phyloP scores from a whole-genome alignment of 2,329 filamentous ascomycete genomes.

The Pseudogymnoascus sp. region DNA sequence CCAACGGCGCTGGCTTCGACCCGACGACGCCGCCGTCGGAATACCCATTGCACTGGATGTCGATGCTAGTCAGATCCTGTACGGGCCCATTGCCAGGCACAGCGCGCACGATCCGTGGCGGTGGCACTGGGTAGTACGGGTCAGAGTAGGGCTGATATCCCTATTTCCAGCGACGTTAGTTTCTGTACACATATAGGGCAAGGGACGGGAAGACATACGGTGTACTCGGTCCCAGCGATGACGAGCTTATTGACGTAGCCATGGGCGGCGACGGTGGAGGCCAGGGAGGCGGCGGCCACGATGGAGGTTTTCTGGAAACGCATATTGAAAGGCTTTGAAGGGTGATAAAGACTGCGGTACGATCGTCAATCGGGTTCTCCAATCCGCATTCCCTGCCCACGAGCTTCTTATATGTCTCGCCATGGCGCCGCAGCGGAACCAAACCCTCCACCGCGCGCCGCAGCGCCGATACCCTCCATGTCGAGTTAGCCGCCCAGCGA shows the following conservation, averaged over 20 bases:
- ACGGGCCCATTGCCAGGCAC: conserved; percentile 52
- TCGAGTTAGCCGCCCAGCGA: not conserved
- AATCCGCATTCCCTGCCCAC: not conserved
- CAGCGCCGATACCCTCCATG: not conserved
- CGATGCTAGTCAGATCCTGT: conserved; percentile 41
- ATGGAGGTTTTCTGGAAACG: not conserved
- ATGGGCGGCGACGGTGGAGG: conserved; percentile 38
- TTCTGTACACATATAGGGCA: not conserved
- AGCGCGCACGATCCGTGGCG: conserved; percentile 46
- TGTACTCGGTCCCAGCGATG: conserved; percentile 33
- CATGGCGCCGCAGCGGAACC: not conserved
- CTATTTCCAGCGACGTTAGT: conserved; percentile 11
- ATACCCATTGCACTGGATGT: conserved; percentile 49
- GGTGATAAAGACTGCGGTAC: conserved; percentile 10
- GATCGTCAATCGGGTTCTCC: not conserved
- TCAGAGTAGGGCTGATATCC: conserved; percentile 34
- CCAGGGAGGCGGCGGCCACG: conserved; percentile 18
- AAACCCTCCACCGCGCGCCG: not conserved
- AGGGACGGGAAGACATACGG: conserved; percentile 18
- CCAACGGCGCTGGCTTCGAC: conserved; percentile 43
- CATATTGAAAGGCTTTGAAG: conserved; percentile 13
- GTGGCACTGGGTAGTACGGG: conserved; percentile 33
- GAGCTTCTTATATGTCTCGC: not conserved
- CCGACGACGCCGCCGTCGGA: conserved; percentile 39
- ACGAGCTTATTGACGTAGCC: conserved; percentile 40